Evolutionary conservation across 352 stramenopile genomes (phyloP).

Genomic region (Pythium chondricola): DNA sequence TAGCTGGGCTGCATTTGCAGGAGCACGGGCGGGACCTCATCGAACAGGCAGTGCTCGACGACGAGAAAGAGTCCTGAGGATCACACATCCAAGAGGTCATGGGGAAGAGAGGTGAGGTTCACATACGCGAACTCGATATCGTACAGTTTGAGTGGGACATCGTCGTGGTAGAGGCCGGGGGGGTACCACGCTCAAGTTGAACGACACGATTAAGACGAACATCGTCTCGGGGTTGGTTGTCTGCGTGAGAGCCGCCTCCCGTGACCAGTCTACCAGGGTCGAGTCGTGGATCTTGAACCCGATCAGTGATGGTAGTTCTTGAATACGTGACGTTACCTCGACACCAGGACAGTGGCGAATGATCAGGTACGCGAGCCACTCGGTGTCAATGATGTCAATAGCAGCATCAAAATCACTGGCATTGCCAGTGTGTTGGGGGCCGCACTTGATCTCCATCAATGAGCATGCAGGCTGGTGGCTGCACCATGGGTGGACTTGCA

Average conservation of each 20-base stretch:
- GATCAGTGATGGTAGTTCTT: conserved; percentile 10
- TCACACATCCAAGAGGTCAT: conserved; percentile 5
- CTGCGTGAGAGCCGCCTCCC: conserved; percentile 13
- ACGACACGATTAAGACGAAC: conserved; percentile 8
- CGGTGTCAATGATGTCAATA: conserved; percentile 8
- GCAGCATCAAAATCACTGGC: conserved; percentile 13
- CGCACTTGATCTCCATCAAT: conserved; percentile 24
- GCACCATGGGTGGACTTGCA: conserved; percentile 25
- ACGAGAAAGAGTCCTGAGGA: conserved; percentile 6
- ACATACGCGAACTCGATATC: conserved; percentile 5
- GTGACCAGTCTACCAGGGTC: conserved; percentile 13
- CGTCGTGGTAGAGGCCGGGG: background rate
- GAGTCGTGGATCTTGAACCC: conserved; percentile 21
- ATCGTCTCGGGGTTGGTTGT: conserved; percentile 7
- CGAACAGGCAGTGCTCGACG: conserved; percentile 8
- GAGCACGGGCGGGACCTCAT: background rate
- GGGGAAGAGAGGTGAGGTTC: background rate
- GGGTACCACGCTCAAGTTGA: conserved; percentile 4
- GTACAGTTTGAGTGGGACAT: conserved; percentile 7
- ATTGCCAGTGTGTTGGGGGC: conserved; percentile 4
- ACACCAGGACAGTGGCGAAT: conserved; percentile 14
- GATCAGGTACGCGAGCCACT: conserved; percentile 16
- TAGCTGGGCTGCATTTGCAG: background rate
- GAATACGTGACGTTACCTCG: conserved; percentile 15
- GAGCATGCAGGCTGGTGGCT: conserved; percentile 14